Percentiles rank a stretch among this genome's conserved stretches.
phyloP scores from a whole-genome alignment of 768 basidiomycete genomes.

The Mycena haematopus region DNA sequence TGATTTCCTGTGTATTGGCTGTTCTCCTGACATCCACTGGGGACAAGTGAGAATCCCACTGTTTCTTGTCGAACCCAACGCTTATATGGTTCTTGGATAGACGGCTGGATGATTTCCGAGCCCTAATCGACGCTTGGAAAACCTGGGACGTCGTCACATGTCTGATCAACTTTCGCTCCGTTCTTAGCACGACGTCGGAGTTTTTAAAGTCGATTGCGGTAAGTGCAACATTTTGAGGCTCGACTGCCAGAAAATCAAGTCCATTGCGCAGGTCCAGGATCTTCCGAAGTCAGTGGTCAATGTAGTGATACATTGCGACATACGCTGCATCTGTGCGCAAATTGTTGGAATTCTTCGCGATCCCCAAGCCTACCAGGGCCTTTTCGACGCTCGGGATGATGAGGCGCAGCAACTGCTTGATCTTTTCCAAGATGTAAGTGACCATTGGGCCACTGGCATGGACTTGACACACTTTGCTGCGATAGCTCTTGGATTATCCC shows the following conservation, averaged over 20 bases:
- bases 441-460: background rate
- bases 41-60: background rate
- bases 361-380: background rate
- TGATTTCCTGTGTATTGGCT: too few relatives aligned
- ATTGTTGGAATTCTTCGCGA: background rate
- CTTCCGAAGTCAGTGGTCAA: background rate
- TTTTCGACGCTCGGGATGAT: background rate
- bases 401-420: background rate
- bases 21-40: background rate
- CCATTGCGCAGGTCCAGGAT: background rate
- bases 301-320: background rate
- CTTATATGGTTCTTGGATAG: background rate
- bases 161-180: constrained; percentile 3
- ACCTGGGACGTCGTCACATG: background rate
- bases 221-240: background rate
- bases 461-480: background rate
- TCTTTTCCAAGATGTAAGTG: background rate
- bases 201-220: background rate
- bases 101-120: background rate
- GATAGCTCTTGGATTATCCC: constrained; percentile 22
- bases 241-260: background rate
- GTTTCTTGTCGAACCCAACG: background rate
- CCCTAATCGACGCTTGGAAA: constrained; percentile 1
- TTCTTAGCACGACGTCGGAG: background rate
- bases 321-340: constrained; percentile 3